phyloP scores from a whole-genome alignment of 2,329 filamentous ascomycete genomes.

The Amphichorda felina region DNA sequence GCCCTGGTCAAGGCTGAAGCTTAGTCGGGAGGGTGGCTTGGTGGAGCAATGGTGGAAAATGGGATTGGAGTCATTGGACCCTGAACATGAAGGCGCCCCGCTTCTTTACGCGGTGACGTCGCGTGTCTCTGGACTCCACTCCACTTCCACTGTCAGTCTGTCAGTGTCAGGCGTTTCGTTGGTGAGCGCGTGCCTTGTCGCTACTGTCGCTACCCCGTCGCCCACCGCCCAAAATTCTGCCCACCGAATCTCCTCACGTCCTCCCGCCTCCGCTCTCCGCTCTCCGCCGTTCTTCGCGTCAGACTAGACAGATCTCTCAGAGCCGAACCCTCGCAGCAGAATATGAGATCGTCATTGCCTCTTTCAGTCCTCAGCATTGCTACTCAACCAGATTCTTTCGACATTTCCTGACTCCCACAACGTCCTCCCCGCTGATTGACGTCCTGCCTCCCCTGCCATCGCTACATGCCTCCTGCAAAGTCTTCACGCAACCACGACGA shows the following conservation, averaged over 20 bases:
- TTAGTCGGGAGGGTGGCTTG: no score
- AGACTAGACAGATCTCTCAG: background rate
- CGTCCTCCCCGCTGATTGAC: background rate
- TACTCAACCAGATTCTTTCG: background rate
- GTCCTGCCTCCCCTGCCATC: background rate
- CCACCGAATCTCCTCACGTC: background rate
- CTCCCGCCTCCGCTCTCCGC: background rate
- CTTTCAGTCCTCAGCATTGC: background rate
- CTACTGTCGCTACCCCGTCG: background rate
- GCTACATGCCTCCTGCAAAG: slow-evolving; percentile 33
- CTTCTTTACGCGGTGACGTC: background rate
- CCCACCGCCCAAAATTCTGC: slow-evolving; percentile 2
- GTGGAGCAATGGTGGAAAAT: no score
- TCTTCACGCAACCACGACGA: slow-evolving; percentile 33
- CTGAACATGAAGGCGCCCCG: background rate
- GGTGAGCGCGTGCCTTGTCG: no score
- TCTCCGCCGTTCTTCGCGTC: background rate
- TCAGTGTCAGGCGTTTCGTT: no score
- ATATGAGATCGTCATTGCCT: no score
- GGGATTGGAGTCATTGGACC: no score
- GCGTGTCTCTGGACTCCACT: background rate
- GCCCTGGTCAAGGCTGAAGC: background rate
- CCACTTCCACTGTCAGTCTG: no score
- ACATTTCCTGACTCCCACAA: background rate
- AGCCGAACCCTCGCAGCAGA: background rate